Conservation (phyloP, 2,329 filamentous ascomycete species). For the Colletotrichum sp. region DNA sequence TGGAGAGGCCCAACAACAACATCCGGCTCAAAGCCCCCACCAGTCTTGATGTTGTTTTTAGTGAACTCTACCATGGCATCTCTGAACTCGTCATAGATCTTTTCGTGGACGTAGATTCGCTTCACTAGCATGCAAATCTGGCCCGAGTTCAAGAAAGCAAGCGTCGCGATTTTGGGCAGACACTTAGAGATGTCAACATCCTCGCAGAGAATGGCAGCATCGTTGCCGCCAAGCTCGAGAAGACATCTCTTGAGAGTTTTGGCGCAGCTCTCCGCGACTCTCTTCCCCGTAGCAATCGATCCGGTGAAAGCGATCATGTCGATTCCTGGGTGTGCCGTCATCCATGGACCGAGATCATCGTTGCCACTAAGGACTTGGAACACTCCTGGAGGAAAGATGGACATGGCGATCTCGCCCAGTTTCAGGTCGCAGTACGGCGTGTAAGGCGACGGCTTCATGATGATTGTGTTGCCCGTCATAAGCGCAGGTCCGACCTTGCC, state of each 20-base stretch:
- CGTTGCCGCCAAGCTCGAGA: conserved; percentile 67
- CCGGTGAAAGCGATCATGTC: conserved; percentile 70
- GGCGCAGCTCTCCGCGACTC: conserved; percentile 55
- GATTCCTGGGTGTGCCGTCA: conserved; percentile 62
- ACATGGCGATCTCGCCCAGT: conserved; percentile 59
- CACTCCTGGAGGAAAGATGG: conserved; percentile 67
- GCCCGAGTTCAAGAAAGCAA: conserved; percentile 61
- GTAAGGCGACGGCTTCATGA: conserved; percentile 63
- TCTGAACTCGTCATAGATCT: conserved; percentile 59
- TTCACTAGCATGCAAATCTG: conserved; percentile 46
- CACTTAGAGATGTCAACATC: conserved; percentile 55
- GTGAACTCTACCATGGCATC: conserved; percentile 51
- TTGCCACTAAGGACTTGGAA: conserved; percentile 65
- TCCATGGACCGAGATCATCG: conserved; percentile 61
- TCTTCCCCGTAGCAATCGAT: conserved; percentile 63
- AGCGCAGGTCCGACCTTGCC: conserved; percentile 63
- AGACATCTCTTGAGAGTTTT: conserved; percentile 65
- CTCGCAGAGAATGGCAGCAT: conserved; percentile 61
- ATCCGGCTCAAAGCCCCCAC: conserved; percentile 45
- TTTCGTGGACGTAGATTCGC: conserved; percentile 65
- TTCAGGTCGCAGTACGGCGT: conserved; percentile 65
- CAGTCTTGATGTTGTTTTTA: conserved; percentile 46
- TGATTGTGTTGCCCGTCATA: conserved; percentile 59
- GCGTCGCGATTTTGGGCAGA: conserved; percentile 46
- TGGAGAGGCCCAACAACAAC: conserved; percentile 59